A percentile compares a stretch with the other conserved stretches of the same genome.
Evolutionary conservation across 139 green algal genomes (phyloP).

Genomic region (Coccomyxa sp.): DNA sequence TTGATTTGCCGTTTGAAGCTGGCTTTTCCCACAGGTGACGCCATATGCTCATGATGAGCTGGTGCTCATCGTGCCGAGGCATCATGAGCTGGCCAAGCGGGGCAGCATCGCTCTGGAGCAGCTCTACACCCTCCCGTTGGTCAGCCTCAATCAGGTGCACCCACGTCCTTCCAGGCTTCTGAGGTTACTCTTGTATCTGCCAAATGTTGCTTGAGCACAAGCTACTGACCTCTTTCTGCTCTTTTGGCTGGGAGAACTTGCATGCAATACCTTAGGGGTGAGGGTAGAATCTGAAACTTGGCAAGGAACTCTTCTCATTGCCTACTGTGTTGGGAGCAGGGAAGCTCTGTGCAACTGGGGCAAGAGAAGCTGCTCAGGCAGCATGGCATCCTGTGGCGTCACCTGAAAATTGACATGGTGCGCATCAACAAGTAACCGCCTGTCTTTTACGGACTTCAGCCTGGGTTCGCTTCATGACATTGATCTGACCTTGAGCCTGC

Average conservation of each 20-base stretch:
- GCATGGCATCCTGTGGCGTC: slow-evolving; percentile 24
- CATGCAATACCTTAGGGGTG: too few relatives aligned
- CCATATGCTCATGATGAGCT: slow-evolving; percentile 39
- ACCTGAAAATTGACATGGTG: slow-evolving; percentile 27
- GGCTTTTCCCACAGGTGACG: slow-evolving; percentile 1
- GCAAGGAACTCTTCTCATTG: too few relatives aligned
- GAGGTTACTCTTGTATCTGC: too few relatives aligned
- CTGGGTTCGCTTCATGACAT: background rate
- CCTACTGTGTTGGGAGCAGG: background rate
- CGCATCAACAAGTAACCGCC: background rate
- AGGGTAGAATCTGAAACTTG: too few relatives aligned
- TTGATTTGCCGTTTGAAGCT: background rate
- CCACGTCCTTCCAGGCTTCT: too few relatives aligned
- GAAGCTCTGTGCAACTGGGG: slow-evolving; percentile 12
- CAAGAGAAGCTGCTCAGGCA: slow-evolving; percentile 22
- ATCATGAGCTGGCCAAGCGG: slow-evolving; percentile 20
- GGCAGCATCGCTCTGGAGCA: slow-evolving; percentile 22
- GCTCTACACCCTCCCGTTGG: slow-evolving; percentile 30
- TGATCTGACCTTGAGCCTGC: background rate
- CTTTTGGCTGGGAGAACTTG: too few relatives aligned
- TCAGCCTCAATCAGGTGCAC: slow-evolving; percentile 20
- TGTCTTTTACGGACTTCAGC: too few relatives aligned
- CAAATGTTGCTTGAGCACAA: too few relatives aligned
- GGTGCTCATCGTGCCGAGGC: slow-evolving; percentile 26
- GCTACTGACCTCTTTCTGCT: too few relatives aligned